Evolutionary conservation across 176 grass and related monocot species (phyloP).

Genomic region (Lolium perenne): DNA sequence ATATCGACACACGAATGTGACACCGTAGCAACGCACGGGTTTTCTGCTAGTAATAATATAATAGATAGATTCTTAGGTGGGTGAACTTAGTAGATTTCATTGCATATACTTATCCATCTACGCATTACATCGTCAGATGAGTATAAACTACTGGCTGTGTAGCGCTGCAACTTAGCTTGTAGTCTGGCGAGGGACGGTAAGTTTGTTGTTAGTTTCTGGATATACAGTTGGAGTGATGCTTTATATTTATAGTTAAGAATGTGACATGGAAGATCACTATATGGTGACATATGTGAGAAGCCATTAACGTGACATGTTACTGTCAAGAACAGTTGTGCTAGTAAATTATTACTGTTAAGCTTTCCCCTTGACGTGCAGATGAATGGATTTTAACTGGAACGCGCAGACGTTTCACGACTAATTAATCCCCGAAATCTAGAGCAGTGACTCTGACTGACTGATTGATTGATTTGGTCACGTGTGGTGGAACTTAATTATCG

Average conservation of each 20-base stretch:
- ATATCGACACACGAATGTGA: too few species aligned
- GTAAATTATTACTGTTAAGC: not conserved
- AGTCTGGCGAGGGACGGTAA: not conserved
- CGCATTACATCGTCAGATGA: too few species aligned
- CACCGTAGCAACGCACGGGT: too few species aligned
- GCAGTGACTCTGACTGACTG: not conserved
- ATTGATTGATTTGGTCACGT: not conserved
- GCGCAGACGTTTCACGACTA: not conserved
- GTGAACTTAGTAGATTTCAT: too few species aligned
- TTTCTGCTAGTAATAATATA: too few species aligned
- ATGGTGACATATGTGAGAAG: slow-evolving; percentile 41
- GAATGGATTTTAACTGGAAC: not conserved
- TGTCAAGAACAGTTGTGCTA: slow-evolving; percentile 1
- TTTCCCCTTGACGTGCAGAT: not conserved
- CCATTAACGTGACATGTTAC: not conserved
- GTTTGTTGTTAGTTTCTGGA: slow-evolving; percentile 2
- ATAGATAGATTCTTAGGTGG: too few species aligned
- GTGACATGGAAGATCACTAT: not conserved
- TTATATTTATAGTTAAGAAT: not conserved
- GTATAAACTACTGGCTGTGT: too few species aligned
- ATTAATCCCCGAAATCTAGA: not conserved
- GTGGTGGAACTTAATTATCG: not conserved
- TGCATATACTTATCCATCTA: too few species aligned
- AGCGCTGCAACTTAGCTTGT: not conserved
- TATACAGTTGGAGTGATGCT: not conserved